phyloP scores from a whole-genome alignment of 1,139 yeast genomes.

The Zygoascus sp. region DNA sequence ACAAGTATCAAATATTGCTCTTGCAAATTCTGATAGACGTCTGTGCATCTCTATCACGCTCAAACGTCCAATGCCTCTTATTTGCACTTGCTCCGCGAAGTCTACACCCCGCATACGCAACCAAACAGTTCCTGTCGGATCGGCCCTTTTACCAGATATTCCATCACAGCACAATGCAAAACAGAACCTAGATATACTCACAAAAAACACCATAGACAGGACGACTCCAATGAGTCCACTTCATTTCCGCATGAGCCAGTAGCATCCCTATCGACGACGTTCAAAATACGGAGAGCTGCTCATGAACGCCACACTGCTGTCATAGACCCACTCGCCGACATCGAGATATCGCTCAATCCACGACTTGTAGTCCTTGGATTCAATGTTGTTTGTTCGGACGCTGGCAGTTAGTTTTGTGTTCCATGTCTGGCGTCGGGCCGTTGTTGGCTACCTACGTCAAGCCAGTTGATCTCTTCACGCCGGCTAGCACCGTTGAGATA shows the following conservation, averaged over 20 bases:
- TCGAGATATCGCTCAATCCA: conserved; percentile 67
- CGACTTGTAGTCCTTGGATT: conserved; percentile 49
- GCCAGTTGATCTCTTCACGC: conserved; percentile 85
- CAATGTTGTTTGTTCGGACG: conserved; percentile 36
- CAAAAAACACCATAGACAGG: background rate
- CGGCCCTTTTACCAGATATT: conserved; percentile 19
- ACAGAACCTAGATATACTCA: background rate
- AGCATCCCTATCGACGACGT: conserved; percentile 33
- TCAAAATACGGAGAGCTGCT: conserved; percentile 70
- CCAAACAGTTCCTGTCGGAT: background rate
- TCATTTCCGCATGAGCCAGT: too few species aligned
- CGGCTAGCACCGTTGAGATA: conserved; percentile 81
- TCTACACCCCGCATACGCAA: background rate
- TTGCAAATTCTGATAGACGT: conserved; percentile 3
- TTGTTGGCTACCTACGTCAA: conserved; percentile 44
- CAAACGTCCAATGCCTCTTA: too few species aligned
- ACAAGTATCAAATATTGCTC: background rate
- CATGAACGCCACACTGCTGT: conserved; percentile 65
- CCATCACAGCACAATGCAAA: conserved; percentile 10
- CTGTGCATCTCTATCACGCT: too few species aligned
- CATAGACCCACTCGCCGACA: conserved; percentile 81
- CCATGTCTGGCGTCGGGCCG: background rate
- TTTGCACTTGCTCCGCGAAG: too few species aligned
- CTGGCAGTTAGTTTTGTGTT: conserved; percentile 14
- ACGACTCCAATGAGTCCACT: too few species aligned